A percentile compares a stretch with the other conserved stretches of the same genome.
Evolutionary conservation across 2,329 filamentous ascomycete species (phyloP).

Genomic region (Juglanconis juglandina): DNA sequence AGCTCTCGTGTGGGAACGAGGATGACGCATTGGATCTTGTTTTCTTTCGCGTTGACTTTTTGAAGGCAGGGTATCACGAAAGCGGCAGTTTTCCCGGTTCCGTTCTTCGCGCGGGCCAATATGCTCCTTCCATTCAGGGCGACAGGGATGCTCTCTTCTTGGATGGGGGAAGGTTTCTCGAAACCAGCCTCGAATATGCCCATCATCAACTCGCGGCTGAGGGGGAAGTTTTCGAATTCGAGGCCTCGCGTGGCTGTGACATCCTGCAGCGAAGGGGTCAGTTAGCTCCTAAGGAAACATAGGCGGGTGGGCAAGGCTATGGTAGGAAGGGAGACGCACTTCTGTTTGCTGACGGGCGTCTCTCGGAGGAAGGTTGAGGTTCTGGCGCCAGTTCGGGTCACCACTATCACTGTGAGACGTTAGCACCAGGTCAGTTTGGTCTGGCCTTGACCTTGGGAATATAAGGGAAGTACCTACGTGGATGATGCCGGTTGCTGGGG

Average conservation of each 20-base stretch:
- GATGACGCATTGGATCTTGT: constrained; percentile 94
- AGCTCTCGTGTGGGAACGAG: constrained; percentile 95
- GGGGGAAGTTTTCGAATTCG: constrained; percentile 94
- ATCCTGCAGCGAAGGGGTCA: constrained; percentile 63
- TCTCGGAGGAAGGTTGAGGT: constrained; percentile 67
- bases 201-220: constrained; percentile 95
- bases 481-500: not conserved
- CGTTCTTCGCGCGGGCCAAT: constrained; percentile 94
- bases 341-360: constrained; percentile 80
- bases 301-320: not conserved
- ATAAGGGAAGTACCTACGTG: not conserved
- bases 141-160: constrained; percentile 98
- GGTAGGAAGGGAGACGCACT: constrained; percentile 40
- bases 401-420: constrained; percentile 43
- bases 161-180: constrained; percentile 96
- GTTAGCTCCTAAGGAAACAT: not conserved
- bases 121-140: constrained; percentile 93
- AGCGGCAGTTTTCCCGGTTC: constrained; percentile 95
- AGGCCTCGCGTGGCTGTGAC: constrained; percentile 96
- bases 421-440: constrained; percentile 28
- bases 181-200: constrained; percentile 99
- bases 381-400: constrained; percentile 70
- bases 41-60: constrained; percentile 92
- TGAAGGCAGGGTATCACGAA: constrained; percentile 95
- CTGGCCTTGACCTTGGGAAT: not conserved